A percentile compares a stretch with the other conserved stretches of the same genome.
These are phyloP conservation scores for Dothidotthia symphoricarpi DNA, from an alignment of 2,329 filamentous ascomycete species.

Conservation along the genomic window DNA sequence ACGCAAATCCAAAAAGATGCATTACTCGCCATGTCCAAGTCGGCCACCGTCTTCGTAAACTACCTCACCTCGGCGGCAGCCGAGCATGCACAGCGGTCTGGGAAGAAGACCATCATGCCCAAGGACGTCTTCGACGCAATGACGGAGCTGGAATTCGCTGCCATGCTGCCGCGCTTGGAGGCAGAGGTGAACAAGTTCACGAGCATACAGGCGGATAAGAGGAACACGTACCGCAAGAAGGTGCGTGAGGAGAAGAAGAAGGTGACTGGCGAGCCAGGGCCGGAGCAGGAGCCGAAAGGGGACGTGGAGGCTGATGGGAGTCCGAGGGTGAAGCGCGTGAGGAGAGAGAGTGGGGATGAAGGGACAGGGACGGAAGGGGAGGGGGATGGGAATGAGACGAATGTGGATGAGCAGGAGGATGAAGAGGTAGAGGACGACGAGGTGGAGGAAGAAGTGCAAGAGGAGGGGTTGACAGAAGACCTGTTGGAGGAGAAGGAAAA, in stretches of 20 bases:
- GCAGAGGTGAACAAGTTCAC: slow-evolving; percentile 77
- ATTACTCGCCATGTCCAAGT: slow-evolving; percentile 74
- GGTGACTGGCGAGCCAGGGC: slow-evolving; percentile 19
- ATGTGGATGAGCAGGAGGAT: slow-evolving; percentile 47
- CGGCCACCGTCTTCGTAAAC: slow-evolving; percentile 79
- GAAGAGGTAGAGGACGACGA: slow-evolving; percentile 56
- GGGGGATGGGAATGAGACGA: slow-evolving; percentile 39
- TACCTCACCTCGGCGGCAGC: slow-evolving; percentile 76
- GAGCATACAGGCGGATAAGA: slow-evolving; percentile 70
- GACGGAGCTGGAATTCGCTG: slow-evolving; percentile 70
- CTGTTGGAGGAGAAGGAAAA: slow-evolving; percentile 46
- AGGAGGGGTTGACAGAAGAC: slow-evolving; percentile 50
- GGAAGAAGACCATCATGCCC: slow-evolving; percentile 76
- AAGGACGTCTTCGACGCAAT: slow-evolving; percentile 74
- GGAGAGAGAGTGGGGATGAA: slow-evolving; percentile 36
- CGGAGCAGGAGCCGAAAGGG: slow-evolving; percentile 15
- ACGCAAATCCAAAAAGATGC: slow-evolving; percentile 83
- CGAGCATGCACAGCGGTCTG: slow-evolving; percentile 63
- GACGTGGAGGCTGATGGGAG: slow-evolving; percentile 36
- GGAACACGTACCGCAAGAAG: slow-evolving; percentile 69
- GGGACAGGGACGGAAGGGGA: slow-evolving; percentile 42
- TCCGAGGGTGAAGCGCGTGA: slow-evolving; percentile 53
- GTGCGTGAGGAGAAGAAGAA: slow-evolving; percentile 67
- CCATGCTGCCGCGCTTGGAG: slow-evolving; percentile 69
- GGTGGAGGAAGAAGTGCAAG: slow-evolving; percentile 55